Evolutionary conservation across 805 yeast species (phyloP), one percentile per base, ranked within the genome.

Genomic region (Wickerhamia fluorescens): DNA sequence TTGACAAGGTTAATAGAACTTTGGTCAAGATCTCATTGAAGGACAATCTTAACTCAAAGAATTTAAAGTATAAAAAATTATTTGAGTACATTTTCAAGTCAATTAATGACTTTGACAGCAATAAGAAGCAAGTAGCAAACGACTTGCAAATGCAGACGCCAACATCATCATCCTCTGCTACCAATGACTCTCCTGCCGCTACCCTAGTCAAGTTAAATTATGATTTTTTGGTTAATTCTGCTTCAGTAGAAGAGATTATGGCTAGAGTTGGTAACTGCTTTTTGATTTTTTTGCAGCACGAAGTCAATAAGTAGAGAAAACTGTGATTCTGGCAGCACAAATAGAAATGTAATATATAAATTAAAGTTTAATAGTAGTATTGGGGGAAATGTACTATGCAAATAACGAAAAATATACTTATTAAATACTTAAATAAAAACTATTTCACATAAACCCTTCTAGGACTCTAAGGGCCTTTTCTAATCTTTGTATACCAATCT

Each of bases 401-500:
- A n/a, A n/a, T n/a, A n/a, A n/a, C n/a, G n/a, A n/a, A n/a, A n/a
- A n/a, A n/a, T n/a, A n/a, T n/a, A n/a, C n/a, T n/a, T n/a, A n/a
- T n/a, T n/a, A n/a, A n/a, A n/a, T n/a, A n/a, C n/a, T n/a, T n/a
- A n/a, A n/a, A n/a, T n/a, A n/a, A n/a, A n/a, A n/a, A n/a, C n/a
- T n/a, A n/a, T 16, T 20, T 40, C 42, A 60, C 42, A 59, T 41
- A 33, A 61, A 89, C 2, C 97, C 97, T 48, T 89, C 97, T 28
- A 89, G 61, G 1, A 88, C 94, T 31, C 81, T 64, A 33, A 87
- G 70, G 0, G 96, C 96, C 42, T 77, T 78, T 41, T 81, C 82
- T 42, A 89, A 61, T 39, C 97, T 65, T 37, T 73, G 67, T 24
- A 85, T 69, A 8, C 96, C 95, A 36, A 85, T 86, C 10, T 76